Percentiles rank a stretch among this genome's conserved stretches.
These are phyloP conservation scores for Santalum album DNA, from an alignment of 164 flowering plant species.

Conservation along the genomic window DNA sequence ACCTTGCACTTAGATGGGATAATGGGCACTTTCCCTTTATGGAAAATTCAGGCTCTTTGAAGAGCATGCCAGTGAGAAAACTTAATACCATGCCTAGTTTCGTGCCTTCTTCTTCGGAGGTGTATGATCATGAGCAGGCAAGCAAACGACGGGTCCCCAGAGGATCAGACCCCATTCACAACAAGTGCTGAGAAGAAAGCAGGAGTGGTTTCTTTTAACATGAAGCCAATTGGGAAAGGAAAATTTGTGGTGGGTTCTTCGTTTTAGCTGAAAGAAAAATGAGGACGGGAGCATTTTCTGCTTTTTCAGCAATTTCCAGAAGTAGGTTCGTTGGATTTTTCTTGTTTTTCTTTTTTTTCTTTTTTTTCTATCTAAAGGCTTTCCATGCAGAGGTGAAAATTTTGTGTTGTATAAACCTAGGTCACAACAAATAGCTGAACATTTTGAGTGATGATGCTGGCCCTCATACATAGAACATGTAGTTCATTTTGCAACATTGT, in stretches of 20 bases:
- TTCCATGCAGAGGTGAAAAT: constrained; percentile 16
- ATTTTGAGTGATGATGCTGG: constrained; percentile 12
- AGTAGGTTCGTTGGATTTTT: constrained; percentile 24
- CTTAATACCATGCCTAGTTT: constrained; percentile 19
- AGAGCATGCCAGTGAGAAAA: constrained; percentile 16
- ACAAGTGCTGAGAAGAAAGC: constrained; percentile 38
- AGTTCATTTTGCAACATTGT: too few species aligned
- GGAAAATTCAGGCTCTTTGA: constrained; percentile 15
- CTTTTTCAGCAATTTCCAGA: constrained; percentile 14
- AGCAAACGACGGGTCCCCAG: constrained; percentile 52
- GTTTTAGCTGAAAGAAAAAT: constrained; percentile 1
- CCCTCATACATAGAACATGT: constrained; percentile 9
- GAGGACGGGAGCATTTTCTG: constrained; percentile 7
- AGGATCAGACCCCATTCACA: constrained; percentile 83
- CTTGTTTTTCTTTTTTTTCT: constrained; percentile 11
- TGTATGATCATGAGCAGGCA: constrained; percentile 45
- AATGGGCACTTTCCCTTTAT: constrained; percentile 6
- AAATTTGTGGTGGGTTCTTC: background rate
- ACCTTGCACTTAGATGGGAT: constrained; percentile 39
- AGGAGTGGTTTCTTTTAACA: background rate
- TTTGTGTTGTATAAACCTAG: constrained; percentile 17
- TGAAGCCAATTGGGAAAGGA: background rate
- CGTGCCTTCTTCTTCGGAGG: constrained; percentile 39
- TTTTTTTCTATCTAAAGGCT: constrained; percentile 11
- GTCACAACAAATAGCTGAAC: constrained; percentile 15